Base-by-base conservation (phyloP, 306 rosid genomes). In the Trifolium fragiferum region DNA sequence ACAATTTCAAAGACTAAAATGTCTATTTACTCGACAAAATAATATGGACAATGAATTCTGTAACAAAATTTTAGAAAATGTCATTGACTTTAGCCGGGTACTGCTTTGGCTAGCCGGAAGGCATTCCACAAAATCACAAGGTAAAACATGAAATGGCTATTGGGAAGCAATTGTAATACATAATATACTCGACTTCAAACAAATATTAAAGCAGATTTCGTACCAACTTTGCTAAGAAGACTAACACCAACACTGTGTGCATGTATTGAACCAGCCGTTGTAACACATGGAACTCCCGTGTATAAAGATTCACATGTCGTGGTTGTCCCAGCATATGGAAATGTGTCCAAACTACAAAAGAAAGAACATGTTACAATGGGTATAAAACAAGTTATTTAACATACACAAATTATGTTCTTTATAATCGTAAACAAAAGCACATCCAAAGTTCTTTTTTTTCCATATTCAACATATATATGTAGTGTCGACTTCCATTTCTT, bases 241-340 rank as follows among this genome's bases (percentile, higher is more conserved):
- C 99, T 94, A 80, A 92, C 99, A 15, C 99, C 99, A 78, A 94
- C 99, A 81, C 92, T 94, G 84, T 94, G 99, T 32, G 99, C 99
- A 74, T 94, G 99, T 44, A 89, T 90, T 16, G 99, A 88, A 74
- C 97, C 99, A 67, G 90, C 95, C 99, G 92, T 94, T 50, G 96
- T 92, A 72, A 94, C 90, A 85, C 99, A 94, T n/a, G 99, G 99
- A 74, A 92, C 99, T 53, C 99, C 99, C 99, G 90, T 94, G 88
- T 87, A 94, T 71, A 94, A 84, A 68, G 98, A 94, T 75, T 94
- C 98, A 40, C 99, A 94, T 33, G 99, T 92, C 9, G 99, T 94
- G 19, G 99, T 94, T 20, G 99, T 94, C 76, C 99, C 97, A 73
- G 98, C 98, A 84, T 94, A 94, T 10, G 98, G 98, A 79, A 91